phyloP scores from a whole-genome alignment of 805 yeast species.

The Lipomyces spencermartinsiae region DNA sequence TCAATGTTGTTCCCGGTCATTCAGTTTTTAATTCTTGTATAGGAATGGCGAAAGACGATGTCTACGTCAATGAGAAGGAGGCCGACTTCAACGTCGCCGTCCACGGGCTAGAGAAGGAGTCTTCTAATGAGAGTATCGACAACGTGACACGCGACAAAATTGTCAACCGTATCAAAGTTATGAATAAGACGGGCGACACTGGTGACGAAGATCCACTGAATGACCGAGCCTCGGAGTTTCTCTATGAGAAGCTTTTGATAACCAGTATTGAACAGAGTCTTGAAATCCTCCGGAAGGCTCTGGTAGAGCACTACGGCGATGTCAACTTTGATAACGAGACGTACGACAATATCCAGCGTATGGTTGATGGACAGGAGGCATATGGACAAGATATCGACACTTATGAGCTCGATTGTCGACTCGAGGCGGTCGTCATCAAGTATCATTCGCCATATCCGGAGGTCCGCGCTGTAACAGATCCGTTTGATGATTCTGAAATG shows the following conservation, averaged over 20 bases:
- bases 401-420: neutral
- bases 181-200: slow-evolving; percentile 26
- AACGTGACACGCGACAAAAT: slow-evolving; percentile 18
- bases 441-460: slow-evolving; percentile 61
- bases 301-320: slow-evolving; percentile 22
- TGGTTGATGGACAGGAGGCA: slow-evolving; percentile 21
- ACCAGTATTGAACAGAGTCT: slow-evolving; percentile 48
- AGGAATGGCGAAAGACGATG: neutral
- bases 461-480: slow-evolving; percentile 66
- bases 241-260: slow-evolving; percentile 20
- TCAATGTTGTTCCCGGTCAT: neutral
- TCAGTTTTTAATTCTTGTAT: neutral
- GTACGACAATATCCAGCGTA: slow-evolving; percentile 17
- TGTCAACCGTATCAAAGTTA: slow-evolving; percentile 23
- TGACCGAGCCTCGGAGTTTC: slow-evolving; percentile 18
- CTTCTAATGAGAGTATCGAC: slow-evolving; percentile 6
- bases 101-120: slow-evolving; percentile 3
- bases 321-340: neutral
- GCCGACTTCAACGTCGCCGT: neutral
- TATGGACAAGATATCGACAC: slow-evolving; percentile 28
- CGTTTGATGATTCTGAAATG: slow-evolving; percentile 60
- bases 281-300: slow-evolving; percentile 30
- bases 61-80: neutral
- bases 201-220: slow-evolving; percentile 27
- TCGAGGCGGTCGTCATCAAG: slow-evolving; percentile 29